phyloP scores from a whole-genome alignment of 148 eudicot genomes.

The Drosera capensis region DNA sequence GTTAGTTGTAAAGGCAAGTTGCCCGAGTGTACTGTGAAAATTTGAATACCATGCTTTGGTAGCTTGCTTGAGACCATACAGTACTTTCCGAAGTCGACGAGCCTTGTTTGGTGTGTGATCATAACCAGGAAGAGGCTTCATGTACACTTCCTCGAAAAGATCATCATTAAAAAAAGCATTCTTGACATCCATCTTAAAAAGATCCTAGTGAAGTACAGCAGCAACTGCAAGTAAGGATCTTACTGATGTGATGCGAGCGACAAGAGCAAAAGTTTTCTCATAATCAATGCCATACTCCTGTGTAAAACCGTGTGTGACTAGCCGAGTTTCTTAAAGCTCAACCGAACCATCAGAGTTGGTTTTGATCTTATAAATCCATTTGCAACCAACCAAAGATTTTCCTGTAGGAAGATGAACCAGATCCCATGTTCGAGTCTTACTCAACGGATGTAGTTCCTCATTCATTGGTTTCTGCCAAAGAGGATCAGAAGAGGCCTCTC shows the following conservation, averaged over 20 bases:
- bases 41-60: neutral
- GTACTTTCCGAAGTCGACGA: neutral
- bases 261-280: neutral
- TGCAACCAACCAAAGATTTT: neutral
- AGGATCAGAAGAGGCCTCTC: neutral
- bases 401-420: neutral
- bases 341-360: neutral
- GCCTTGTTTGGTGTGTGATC: neutral
- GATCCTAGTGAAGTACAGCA: neutral
- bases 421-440: neutral
- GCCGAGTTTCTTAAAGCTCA: neutral
- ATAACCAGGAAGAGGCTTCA: neutral
- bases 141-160: neutral
- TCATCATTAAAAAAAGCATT: neutral
- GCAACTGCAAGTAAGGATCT: neutral
- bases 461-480: neutral
- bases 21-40: neutral
- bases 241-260: neutral
- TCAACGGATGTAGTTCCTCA: neutral
- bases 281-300: neutral
- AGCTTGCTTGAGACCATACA: neutral
- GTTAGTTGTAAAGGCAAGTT: neutral
- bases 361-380: neutral
- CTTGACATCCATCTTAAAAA: neutral
- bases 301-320: neutral